Evolutionary conservation across 345 rosid genomes (phyloP).

Genomic region (Tarenaya hassleriana): DNA sequence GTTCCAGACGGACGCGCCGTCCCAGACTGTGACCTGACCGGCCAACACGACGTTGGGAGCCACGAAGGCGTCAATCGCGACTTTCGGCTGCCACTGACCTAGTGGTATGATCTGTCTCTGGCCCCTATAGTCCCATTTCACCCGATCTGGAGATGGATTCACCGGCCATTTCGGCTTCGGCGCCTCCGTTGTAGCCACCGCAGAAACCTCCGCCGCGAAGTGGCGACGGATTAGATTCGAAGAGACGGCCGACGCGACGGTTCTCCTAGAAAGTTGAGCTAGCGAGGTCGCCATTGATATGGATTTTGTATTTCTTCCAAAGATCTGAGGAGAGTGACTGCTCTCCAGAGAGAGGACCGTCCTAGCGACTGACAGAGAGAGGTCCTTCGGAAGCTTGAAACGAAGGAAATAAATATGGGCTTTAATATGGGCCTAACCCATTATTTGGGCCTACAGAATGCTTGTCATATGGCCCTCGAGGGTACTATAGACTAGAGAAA

Average conservation of each 20-base stretch:
- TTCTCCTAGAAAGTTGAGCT: constrained; percentile 47
- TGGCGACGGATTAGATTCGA: constrained; percentile 24
- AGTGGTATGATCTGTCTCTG: constrained; percentile 87
- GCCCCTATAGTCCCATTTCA: constrained; percentile 96
- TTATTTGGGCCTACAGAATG: no score
- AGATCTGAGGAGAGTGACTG: constrained; percentile 9
- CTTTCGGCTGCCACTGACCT: constrained; percentile 89
- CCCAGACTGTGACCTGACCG: constrained; percentile 79
- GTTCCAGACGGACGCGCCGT: constrained; percentile 91
- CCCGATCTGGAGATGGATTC: constrained; percentile 67
- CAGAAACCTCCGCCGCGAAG: constrained; percentile 27
- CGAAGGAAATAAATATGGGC: constrained; percentile 1
- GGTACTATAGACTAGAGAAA: no score
- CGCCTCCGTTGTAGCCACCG: constrained; percentile 42
- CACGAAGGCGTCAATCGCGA: constrained; percentile 94
- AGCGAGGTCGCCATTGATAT: constrained; percentile 51
- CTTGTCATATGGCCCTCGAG: no score
- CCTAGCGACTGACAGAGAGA: no score
- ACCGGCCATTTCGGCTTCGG: constrained; percentile 39
- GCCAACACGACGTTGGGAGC: constrained; percentile 90
- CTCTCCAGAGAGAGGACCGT: constrained; percentile 3
- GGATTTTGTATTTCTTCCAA: constrained; percentile 7
- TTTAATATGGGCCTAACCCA: not conserved
- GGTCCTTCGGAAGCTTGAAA: constrained; percentile 8
- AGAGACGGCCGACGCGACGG: constrained; percentile 14